A percentile compares a stretch with the other conserved stretches of the same genome.
Evolutionary conservation across 2,329 filamentous ascomycete genomes (phyloP).

Genomic region (Monosporascus sp.): DNA sequence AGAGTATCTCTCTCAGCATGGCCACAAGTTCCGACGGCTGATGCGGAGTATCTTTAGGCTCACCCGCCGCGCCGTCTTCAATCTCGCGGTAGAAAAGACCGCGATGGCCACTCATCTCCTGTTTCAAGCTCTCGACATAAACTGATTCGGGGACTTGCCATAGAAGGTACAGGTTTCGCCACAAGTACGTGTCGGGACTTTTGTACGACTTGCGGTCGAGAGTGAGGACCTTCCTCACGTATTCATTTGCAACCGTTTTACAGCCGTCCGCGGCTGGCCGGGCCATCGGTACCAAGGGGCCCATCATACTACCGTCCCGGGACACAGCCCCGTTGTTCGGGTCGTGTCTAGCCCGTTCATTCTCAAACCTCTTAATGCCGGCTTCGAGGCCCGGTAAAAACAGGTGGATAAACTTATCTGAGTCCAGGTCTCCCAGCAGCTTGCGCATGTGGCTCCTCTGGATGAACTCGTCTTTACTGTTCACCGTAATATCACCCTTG

Average conservation of each 20-base stretch:
- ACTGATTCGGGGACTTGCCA: constrained; percentile 3
- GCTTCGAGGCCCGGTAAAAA: constrained; percentile 3
- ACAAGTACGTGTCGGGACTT: background rate
- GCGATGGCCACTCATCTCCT: background rate
- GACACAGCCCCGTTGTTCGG: background rate
- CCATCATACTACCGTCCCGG: background rate
- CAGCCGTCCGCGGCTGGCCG: background rate
- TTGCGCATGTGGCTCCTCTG: constrained; percentile 39
- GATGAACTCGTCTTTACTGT: constrained; percentile 75
- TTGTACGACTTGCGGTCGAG: background rate
- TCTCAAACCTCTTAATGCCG: constrained; percentile 1
- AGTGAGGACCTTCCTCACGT: background rate
- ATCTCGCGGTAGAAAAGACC: constrained; percentile 4
- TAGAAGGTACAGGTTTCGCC: background rate
- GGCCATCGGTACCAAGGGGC: background rate
- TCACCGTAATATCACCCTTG: constrained; percentile 80
- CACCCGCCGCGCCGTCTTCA: background rate
- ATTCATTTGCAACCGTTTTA: background rate
- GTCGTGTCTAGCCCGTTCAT: background rate
- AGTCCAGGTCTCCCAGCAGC: background rate
- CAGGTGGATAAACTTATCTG: constrained; percentile 1
- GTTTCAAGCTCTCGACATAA: constrained; percentile 1
- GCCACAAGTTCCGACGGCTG: constrained; percentile 9
- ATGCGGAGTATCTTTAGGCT: background rate
- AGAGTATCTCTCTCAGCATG: constrained; percentile 10